These are phyloP conservation scores for Azolla pinnata DNA, from an alignment of 75 land plant genomes.

Conservation along the genomic window DNA sequence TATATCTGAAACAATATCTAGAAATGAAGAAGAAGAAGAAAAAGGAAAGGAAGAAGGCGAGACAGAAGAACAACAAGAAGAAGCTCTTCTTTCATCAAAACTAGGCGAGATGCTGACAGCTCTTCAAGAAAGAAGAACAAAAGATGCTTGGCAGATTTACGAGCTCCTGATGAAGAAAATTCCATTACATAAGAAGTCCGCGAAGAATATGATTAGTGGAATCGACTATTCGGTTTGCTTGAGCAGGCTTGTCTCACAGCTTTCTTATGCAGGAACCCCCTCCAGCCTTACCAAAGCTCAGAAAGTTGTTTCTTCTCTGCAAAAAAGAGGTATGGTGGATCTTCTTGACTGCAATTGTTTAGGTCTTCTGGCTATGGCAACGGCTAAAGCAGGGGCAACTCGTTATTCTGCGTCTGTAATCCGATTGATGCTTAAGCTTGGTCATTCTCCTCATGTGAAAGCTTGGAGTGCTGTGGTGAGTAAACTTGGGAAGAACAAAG, in stretches of 20 bases:
- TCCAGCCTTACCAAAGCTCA: constrained; percentile 53
- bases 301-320: constrained; percentile 47
- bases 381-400: constrained; percentile 52
- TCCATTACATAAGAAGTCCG: too few species aligned
- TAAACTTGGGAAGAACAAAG: constrained; percentile 40
- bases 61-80: constrained; percentile 1
- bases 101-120: constrained; percentile 19
- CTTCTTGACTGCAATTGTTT: constrained; percentile 68
- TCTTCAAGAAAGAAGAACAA: constrained; percentile 47
- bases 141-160: constrained; percentile 54
- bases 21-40: not conserved
- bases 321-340: constrained; percentile 32
- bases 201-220: too few species aligned
- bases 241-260: constrained; percentile 75
- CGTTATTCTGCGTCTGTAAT: constrained; percentile 49
- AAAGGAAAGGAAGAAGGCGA: not conserved
- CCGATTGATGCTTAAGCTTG: constrained; percentile 54
- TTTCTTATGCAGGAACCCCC: constrained; percentile 53
- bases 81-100: too few species aligned
- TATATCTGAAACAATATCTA: too few species aligned
- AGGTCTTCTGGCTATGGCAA: constrained; percentile 70
- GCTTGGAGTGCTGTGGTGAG: constrained; percentile 91
- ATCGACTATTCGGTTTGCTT: constrained; percentile 56
- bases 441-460: constrained; percentile 73
- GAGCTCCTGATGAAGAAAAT: constrained; percentile 15